Percentiles rank a stretch among this genome's conserved stretches.
Conservation (phyloP, 164 flowering plant species). For the Aristolochia contorta region DNA sequence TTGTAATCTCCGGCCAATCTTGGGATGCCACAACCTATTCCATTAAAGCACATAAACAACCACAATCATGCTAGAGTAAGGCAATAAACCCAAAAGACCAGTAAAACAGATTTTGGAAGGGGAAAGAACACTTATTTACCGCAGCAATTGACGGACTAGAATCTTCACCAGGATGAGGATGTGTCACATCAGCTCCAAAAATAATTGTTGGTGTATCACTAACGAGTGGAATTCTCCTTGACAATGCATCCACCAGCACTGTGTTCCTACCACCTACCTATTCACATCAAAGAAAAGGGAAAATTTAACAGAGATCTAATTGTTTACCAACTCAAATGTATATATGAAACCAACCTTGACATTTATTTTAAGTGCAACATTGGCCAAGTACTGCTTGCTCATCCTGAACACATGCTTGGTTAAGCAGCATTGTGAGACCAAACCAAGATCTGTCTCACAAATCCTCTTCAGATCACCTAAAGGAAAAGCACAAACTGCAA, state of each 20-base stretch:
- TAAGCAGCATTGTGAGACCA: slow-evolving; percentile 88
- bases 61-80: neutral
- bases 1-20: slow-evolving; percentile 80
- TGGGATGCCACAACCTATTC: slow-evolving; percentile 73
- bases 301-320: neutral
- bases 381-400: slow-evolving; percentile 80
- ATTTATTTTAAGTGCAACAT: slow-evolving; percentile 85
- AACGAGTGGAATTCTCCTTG: slow-evolving; percentile 78
- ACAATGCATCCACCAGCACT: slow-evolving; percentile 83
- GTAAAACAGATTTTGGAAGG: neutral
- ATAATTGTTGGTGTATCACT: slow-evolving; percentile 86
- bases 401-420: slow-evolving; percentile 66
- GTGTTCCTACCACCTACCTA: slow-evolving; percentile 89
- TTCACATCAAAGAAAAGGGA: neutral
- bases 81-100: neutral
- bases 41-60: neutral
- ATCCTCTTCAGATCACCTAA: slow-evolving; percentile 78
- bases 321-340: neutral
- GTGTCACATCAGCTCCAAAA: slow-evolving; percentile 99
- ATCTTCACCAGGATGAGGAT: slow-evolving; percentile 98
- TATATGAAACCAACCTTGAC: slow-evolving; percentile 31
- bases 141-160: slow-evolving; percentile 97
- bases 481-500: neutral
- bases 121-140: slow-evolving; percentile 25
- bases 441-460: slow-evolving; percentile 92